These are phyloP conservation scores for Candida khao-thaluensis DNA, from an alignment of 805 yeast genomes.

Conservation along the genomic window DNA sequence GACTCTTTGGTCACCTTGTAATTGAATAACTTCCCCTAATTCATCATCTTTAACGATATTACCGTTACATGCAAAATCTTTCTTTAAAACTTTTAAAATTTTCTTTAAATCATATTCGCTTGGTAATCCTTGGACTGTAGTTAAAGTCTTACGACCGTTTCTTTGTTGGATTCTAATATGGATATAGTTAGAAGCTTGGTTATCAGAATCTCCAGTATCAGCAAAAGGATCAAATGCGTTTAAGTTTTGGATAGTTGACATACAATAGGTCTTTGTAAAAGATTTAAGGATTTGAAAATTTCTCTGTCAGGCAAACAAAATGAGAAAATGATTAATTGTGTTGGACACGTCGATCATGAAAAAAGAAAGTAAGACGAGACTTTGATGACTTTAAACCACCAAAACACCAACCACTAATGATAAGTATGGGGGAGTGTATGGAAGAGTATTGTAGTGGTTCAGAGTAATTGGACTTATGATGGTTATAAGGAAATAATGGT, in stretches of 20 bases:
- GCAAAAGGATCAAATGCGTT: slow-evolving; percentile 96
- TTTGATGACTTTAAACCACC: no score
- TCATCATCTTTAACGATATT: slow-evolving; percentile 95
- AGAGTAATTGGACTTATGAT: no score
- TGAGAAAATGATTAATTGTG: slow-evolving; percentile 1
- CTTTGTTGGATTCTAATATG: slow-evolving; percentile 99
- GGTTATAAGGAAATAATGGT: no score
- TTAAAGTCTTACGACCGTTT: slow-evolving; percentile 97
- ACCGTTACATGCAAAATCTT: slow-evolving; percentile 98
- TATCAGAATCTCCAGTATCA: slow-evolving; percentile 99
- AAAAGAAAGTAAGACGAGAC: slow-evolving; percentile 1
- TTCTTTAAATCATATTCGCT: slow-evolving; percentile 92
- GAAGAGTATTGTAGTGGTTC: no score
- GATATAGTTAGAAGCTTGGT: slow-evolving; percentile 92
- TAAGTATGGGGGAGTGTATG: no score
- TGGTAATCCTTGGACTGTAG: slow-evolving; percentile 98
- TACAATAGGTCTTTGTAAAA: slow-evolving; percentile 28
- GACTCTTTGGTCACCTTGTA: slow-evolving; percentile 98
- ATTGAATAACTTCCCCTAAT: slow-evolving; percentile 93
- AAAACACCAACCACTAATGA: no score
- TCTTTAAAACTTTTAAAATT: slow-evolving; percentile 88
- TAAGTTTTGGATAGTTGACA: slow-evolving; percentile 91
- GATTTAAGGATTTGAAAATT: slow-evolving; percentile 5
- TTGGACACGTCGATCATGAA: not conserved
- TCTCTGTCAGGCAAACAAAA: not conserved